phyloP scores from a whole-genome alignment of 2,329 filamentous ascomycete species.

The Biscogniauxia marginata region DNA sequence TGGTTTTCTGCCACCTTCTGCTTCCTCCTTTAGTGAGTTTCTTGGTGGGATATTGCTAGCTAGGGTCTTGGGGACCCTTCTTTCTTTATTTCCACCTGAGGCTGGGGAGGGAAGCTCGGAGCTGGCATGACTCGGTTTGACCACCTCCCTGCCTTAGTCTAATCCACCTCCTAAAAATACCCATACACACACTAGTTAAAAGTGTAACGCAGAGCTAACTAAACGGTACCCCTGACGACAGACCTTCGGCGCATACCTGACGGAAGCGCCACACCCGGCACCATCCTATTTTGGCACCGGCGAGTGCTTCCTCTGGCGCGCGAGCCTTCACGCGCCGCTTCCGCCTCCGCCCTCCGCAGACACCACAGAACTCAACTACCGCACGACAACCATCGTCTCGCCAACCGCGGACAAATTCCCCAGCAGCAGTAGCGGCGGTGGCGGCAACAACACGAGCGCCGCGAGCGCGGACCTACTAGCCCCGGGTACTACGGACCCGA shows the following conservation, averaged over 20 bases:
- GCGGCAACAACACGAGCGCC: not conserved
- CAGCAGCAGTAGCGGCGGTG: not conserved
- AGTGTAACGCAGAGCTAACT: constrained; percentile 2
- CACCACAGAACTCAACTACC: constrained; percentile 44
- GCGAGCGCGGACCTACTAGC: constrained; percentile 30
- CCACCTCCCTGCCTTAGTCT: no score
- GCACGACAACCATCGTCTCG: constrained; percentile 41
- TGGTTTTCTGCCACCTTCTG: no score
- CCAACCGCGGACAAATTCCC: constrained; percentile 26
- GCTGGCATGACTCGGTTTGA: no score
- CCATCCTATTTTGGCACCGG: constrained; percentile 92
- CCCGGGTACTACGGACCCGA: constrained; percentile 28
- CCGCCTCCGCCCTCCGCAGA: constrained; percentile 67
- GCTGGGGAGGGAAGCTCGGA: no score
- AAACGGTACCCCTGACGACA: constrained; percentile 32
- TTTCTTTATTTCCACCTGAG: no score
- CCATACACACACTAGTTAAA: not conserved
- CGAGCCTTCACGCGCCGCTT: constrained; percentile 63
- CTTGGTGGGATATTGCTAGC: no score
- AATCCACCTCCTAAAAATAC: no score
- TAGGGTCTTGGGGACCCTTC: no score
- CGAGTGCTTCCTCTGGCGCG: constrained; percentile 91
- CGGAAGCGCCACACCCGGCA: constrained; percentile 77
- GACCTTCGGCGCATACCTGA: constrained; percentile 92
- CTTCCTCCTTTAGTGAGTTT: no score